A percentile compares a stretch with the other conserved stretches of the same genome.
These are phyloP conservation scores for Antitrichia curtipendula DNA, from an alignment of 225 moss, liverwort and hornwort genomes.

Conservation along the genomic window DNA sequence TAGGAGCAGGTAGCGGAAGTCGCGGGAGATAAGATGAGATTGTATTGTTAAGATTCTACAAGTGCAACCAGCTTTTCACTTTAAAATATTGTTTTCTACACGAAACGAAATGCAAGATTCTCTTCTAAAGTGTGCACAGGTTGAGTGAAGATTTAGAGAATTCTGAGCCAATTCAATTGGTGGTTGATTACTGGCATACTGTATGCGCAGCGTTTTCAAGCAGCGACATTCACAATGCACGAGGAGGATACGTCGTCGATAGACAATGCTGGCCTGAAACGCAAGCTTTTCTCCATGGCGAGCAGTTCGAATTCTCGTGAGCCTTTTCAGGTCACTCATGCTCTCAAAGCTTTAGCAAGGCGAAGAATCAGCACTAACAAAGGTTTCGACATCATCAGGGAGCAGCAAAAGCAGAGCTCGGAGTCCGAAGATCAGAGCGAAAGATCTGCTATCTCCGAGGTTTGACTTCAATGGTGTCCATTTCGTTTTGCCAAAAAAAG, in stretches of 20 bases:
- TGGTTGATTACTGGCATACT: background rate
- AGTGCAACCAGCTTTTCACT: background rate
- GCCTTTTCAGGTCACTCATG: conserved; percentile 1
- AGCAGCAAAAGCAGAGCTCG: conserved; percentile 18
- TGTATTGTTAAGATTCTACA: background rate
- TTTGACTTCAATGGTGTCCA: background rate
- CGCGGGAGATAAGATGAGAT: background rate
- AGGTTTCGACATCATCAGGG: conserved; percentile 8
- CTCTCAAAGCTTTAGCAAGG: conserved; percentile 28
- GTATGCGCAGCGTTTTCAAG: background rate
- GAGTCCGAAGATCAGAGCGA: background rate
- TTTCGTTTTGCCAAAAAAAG: background rate
- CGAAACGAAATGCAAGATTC: background rate
- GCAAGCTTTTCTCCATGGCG: conserved; percentile 17
- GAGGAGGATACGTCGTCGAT: conserved; percentile 3
- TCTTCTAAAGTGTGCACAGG: background rate
- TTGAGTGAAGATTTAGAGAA: background rate
- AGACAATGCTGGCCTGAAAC: conserved; percentile 17
- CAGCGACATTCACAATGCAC: background rate
- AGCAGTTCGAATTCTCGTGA: conserved; percentile 1
- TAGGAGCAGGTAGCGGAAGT: background rate
- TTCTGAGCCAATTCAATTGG: background rate
- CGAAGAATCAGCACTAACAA: conserved; percentile 22
- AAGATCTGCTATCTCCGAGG: background rate
- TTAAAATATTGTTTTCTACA: background rate